These are phyloP conservation scores for Penicillium argentinense DNA, from an alignment of 495 filamentous ascomycete genomes.

Conservation along the genomic window DNA sequence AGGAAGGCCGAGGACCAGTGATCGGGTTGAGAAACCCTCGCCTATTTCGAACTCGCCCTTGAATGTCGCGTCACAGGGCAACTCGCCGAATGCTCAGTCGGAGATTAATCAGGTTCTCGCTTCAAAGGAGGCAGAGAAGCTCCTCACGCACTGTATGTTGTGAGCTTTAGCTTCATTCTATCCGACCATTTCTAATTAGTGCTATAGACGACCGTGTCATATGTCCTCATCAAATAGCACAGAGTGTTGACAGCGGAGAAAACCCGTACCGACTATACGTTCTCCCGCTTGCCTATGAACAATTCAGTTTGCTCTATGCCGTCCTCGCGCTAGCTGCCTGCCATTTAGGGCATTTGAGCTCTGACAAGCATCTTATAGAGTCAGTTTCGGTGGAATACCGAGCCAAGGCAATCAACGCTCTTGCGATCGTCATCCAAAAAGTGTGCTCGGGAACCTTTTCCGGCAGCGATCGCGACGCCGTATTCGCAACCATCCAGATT, in stretches of 20 bases:
- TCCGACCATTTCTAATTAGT: too few relatives aligned
- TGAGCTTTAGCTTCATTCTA: background rate
- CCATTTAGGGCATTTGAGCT: constrained; percentile 31
- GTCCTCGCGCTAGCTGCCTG: constrained; percentile 37
- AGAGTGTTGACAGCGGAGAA: constrained; percentile 16
- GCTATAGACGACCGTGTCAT: constrained; percentile 35
- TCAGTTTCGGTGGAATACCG: constrained; percentile 35
- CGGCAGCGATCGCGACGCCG: constrained; percentile 33
- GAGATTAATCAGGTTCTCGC: constrained; percentile 1
- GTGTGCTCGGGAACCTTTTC: constrained; percentile 25
- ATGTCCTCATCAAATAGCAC: constrained; percentile 41
- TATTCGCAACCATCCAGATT: constrained; percentile 40
- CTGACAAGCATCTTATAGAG: constrained; percentile 26
- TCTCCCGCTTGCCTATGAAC: constrained; percentile 34
- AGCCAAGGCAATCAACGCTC: constrained; percentile 35
- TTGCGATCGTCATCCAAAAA: constrained; percentile 28
- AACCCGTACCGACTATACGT: constrained; percentile 41
- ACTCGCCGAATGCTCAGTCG: background rate
- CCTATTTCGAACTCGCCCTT: too few relatives aligned
- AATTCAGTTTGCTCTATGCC: constrained; percentile 35
- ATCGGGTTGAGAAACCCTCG: too few relatives aligned
- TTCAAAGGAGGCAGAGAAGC: constrained; percentile 4
- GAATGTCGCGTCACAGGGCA: background rate
- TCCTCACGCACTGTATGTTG: constrained; percentile 30
- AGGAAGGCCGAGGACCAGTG: too few relatives aligned